Conservation (phyloP, 805 yeast species). For the Starmerella apis region DNA sequence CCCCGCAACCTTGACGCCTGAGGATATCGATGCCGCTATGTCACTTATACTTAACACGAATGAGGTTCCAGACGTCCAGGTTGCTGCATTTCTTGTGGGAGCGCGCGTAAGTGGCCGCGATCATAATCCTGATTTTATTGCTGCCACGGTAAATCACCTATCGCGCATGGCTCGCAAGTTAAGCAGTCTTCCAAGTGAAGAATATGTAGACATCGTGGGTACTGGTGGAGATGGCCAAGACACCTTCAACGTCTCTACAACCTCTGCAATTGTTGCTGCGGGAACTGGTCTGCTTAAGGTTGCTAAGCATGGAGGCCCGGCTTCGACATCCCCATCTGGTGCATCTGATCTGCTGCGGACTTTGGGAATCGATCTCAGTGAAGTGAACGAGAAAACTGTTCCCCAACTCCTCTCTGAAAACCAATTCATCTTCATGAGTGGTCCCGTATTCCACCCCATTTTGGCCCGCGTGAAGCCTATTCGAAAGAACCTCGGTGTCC, state of each 20-base stretch:
- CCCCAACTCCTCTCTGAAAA: constrained; percentile 43
- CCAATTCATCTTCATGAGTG: constrained; percentile 62
- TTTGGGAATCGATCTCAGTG: constrained; percentile 72
- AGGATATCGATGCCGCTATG: constrained; percentile 57
- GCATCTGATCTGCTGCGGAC: constrained; percentile 77
- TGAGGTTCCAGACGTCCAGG: constrained; percentile 55
- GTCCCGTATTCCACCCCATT: constrained; percentile 89
- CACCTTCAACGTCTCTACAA: constrained; percentile 92
- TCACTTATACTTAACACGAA: constrained; percentile 33
- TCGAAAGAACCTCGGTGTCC: constrained; percentile 72
- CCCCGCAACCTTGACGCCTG: constrained; percentile 54
- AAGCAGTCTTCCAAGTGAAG: constrained; percentile 28
- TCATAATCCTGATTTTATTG: constrained; percentile 68
- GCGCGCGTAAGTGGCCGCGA: constrained; percentile 66
- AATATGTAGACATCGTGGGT: constrained; percentile 84
- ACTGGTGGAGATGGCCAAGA: constrained; percentile 99
- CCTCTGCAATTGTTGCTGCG: constrained; percentile 87
- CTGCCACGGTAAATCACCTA: constrained; percentile 73
- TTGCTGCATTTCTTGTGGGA: constrained; percentile 68
- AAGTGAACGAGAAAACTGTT: constrained; percentile 53
- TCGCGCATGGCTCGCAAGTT: constrained; percentile 38
- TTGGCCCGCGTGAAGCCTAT: constrained; percentile 73
- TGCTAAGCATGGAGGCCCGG: constrained; percentile 96
- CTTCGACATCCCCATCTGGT: constrained; percentile 86
- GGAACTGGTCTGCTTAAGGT: constrained; percentile 64